A percentile compares a stretch with the other conserved stretches of the same genome.
phyloP scores from a whole-genome alignment of 495 filamentous ascomycete genomes.

The Echria macrotheca region DNA sequence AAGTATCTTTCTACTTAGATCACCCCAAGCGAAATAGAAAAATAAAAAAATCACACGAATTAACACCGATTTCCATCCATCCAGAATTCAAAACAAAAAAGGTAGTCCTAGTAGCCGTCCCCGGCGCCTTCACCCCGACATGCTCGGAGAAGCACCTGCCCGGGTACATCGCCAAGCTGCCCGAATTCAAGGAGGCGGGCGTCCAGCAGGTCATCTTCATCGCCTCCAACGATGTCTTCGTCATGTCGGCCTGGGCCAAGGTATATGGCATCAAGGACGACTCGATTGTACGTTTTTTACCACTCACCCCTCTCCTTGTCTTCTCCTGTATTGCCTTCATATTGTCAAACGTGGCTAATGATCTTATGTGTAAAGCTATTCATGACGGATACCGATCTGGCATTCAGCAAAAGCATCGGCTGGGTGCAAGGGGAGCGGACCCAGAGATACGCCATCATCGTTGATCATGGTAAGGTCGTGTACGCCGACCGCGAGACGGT shows the following conservation, averaged over 20 bases:
- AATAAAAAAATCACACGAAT: not conserved
- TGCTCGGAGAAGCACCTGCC: constrained; percentile 85
- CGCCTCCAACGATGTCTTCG: constrained; percentile 83
- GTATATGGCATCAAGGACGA: constrained; percentile 79
- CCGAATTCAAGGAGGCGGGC: constrained; percentile 72
- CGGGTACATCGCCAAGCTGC: constrained; percentile 71
- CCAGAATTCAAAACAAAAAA: constrained; percentile 80
- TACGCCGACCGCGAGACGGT: constrained; percentile 79
- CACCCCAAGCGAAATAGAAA: not conserved
- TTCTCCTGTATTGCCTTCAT: no score
- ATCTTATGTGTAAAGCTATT: constrained; percentile 59
- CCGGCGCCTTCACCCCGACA: constrained; percentile 92
- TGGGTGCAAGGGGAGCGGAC: constrained; percentile 76
- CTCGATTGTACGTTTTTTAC: constrained; percentile 72
- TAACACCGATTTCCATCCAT: no score
- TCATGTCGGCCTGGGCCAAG: constrained; percentile 96
- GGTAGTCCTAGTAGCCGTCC: constrained; percentile 84
- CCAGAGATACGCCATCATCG: constrained; percentile 73
- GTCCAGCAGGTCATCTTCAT: constrained; percentile 83
- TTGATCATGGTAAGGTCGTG: constrained; percentile 84
- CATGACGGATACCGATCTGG: constrained; percentile 69
- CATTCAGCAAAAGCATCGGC: constrained; percentile 76
- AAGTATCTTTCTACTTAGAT: not conserved
- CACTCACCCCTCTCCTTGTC: no score
- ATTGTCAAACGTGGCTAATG: not conserved